These are phyloP conservation scores for Lophiostoma macrostomum DNA, from an alignment of 495 filamentous ascomycete species.

Conservation along the genomic window DNA sequence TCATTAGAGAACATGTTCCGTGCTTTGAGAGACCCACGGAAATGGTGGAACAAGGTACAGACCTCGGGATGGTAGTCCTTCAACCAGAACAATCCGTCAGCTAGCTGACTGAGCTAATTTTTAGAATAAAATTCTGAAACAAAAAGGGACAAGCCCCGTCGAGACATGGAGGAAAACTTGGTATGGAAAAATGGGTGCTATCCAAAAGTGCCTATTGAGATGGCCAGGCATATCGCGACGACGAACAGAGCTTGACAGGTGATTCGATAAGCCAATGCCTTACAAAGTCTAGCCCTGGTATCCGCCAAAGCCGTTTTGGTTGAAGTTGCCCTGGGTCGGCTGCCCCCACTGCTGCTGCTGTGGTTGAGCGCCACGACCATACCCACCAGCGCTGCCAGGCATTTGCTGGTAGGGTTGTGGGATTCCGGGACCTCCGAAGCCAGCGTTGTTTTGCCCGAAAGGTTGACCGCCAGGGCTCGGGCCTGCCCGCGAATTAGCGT, in stretches of 20 bases:
- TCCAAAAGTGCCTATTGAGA: conserved; percentile 26
- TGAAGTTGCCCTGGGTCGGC: conserved; percentile 35
- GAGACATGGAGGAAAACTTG: conserved; percentile 1
- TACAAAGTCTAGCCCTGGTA: conserved; percentile 39
- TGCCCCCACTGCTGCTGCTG: conserved; percentile 35
- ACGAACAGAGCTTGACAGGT: conserved; percentile 16
- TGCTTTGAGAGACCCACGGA: not conserved
- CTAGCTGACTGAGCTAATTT: conserved; percentile 7
- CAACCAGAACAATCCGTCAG: not conserved
- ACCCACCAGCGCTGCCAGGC: conserved; percentile 44
- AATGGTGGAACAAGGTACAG: not conserved
- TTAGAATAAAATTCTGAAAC: conserved; percentile 12
- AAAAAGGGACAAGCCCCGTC: not conserved
- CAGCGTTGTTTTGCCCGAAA: conserved; percentile 56
- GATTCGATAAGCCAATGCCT: not conserved
- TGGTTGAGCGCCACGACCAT: conserved; percentile 34
- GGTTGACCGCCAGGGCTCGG: conserved; percentile 62
- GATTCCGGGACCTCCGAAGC: conserved; percentile 54
- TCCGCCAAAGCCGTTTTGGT: conserved; percentile 37
- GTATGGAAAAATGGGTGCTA: conserved; percentile 1
- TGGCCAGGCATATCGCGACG: conserved; percentile 24
- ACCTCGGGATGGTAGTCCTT: conserved; percentile 8
- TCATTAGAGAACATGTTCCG: conserved; percentile 13
- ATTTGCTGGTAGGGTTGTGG: conserved; percentile 56
- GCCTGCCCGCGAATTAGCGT: conserved; percentile 42